Evolutionary conservation across 768 basidiomycete genomes (phyloP), one percentile per base, ranked within the genome.

Genomic region (Fomitopsis pulvina): DNA sequence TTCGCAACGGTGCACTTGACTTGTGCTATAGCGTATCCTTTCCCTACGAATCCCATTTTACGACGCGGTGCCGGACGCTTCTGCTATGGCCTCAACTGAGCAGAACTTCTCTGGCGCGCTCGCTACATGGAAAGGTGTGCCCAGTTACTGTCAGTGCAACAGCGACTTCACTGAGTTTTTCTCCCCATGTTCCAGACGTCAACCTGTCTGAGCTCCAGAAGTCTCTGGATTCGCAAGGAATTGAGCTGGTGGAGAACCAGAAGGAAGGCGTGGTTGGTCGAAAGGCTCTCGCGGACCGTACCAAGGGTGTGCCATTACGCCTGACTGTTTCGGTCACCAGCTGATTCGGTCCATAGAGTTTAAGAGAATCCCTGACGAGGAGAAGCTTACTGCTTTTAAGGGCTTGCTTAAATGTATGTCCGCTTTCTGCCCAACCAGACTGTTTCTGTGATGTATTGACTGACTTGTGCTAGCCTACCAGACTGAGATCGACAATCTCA

Each of bases 201-300:
- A 85, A 89, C 66, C 78, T 99, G 45, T 70, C 82, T 18, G 92
- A 96, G 55, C 74, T 98, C 24, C 95, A 98, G 69, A 94, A 92
- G 71, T 86, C 83, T 3, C 79, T 99, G 43, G 94, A 98, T 68
- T 73, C 78, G 5, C 95, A 97, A 53, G 94, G 93, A 3, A 77
- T 97, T 28, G 94, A 98, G 68, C 76, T 99, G 12, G 94, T 99
- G 20, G 93, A 98, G 75, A 94, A 94, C 69, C 94, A 97, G 75
- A 99, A 97, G 72, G 95, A 98, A 72, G 92, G 88, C 56, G 77
- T 97, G 40, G 76, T 99, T 2, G 93, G 93, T 9, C 79, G 96
- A 38, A 99, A 97, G 68, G 87, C 84, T 47, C 75, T 99, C 20
- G 91, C 95, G 1, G 96, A 98, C 70, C 86, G 88, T 65, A 99